Evolutionary conservation across 2,329 filamentous ascomycete species (phyloP).

Genomic region (Nigrospora sphaerica): DNA sequence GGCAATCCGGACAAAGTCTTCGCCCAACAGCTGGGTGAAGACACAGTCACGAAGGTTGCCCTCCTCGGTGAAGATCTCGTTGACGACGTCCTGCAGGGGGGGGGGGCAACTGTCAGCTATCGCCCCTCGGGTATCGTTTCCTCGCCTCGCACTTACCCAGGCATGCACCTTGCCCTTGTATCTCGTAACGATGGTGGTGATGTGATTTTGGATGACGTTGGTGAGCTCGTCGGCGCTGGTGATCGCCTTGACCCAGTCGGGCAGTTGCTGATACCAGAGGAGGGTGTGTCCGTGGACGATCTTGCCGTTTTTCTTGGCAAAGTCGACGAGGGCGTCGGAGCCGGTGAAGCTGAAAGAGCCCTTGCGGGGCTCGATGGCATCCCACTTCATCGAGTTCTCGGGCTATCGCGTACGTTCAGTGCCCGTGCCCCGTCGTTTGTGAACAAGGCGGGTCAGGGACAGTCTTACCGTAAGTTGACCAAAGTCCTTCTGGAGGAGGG

Average conservation of each 20-base stretch:
- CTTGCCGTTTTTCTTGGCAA: slow-evolving; percentile 30
- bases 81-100: slow-evolving; percentile 43
- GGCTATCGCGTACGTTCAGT: not conserved
- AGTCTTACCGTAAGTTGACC: slow-evolving; percentile 9
- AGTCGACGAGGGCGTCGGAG: slow-evolving; percentile 38
- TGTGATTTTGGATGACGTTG: slow-evolving; percentile 47
- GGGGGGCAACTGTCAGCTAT: not conserved
- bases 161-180: slow-evolving; percentile 55
- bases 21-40: slow-evolving; percentile 59
- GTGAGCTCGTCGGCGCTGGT: slow-evolving; percentile 30
- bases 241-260: slow-evolving; percentile 33
- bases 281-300: slow-evolving; percentile 49
- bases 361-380: slow-evolving; percentile 46
- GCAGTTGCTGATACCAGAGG: slow-evolving; percentile 39
- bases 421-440: not conserved
- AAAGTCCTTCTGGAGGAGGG: slow-evolving; percentile 10
- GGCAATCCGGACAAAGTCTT: slow-evolving; percentile 60
- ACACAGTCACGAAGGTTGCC: slow-evolving; percentile 50
- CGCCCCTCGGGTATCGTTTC: too few relatives aligned
- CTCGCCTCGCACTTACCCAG: slow-evolving; percentile 25
- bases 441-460: not conserved
- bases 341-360: slow-evolving; percentile 47
- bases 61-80: slow-evolving; percentile 54
- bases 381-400: slow-evolving; percentile 45
- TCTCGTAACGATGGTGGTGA: slow-evolving; percentile 43